Conservation (phyloP, 2,329 filamentous ascomycete genomes). For the Tolypocladium ophioglossoides region DNA sequence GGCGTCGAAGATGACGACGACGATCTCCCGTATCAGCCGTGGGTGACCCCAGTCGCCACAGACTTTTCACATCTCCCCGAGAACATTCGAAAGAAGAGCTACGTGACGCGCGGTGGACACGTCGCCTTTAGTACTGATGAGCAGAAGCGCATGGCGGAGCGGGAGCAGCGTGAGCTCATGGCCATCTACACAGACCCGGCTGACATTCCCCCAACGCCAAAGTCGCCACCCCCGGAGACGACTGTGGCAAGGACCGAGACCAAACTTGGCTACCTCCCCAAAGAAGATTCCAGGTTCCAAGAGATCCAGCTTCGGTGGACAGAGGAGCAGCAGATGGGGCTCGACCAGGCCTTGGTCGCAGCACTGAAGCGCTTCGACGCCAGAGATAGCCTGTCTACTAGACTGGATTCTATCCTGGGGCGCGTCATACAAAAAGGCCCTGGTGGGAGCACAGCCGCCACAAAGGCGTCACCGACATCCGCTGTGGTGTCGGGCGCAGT, state of each 20-base stretch:
- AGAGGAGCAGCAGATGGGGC: constrained; percentile 35
- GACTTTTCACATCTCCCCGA: constrained; percentile 37
- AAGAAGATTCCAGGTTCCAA: constrained; percentile 28
- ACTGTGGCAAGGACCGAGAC: constrained; percentile 9
- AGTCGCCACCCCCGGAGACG: constrained; percentile 35
- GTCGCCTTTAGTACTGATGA: constrained; percentile 42
- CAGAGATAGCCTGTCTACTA: constrained; percentile 23
- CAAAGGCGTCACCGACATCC: constrained; percentile 4
- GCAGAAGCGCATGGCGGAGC: constrained; percentile 42
- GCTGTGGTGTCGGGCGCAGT: not conserved
- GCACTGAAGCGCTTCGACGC: constrained; percentile 32
- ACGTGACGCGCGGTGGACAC: constrained; percentile 42
- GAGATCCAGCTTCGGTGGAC: constrained; percentile 40
- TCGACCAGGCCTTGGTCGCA: constrained; percentile 28
- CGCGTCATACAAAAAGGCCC: constrained; percentile 15
- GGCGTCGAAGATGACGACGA: constrained; percentile 49
- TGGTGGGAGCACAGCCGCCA: not conserved
- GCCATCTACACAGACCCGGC: constrained; percentile 43
- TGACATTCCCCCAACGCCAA: constrained; percentile 46
- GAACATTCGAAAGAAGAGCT: constrained; percentile 36
- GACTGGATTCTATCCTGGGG: constrained; percentile 29
- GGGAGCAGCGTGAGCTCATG: constrained; percentile 51
- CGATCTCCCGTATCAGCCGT: constrained; percentile 40
- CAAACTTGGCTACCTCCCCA: constrained; percentile 25
- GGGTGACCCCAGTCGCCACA: constrained; percentile 35